A percentile compares a stretch with the other conserved stretches of the same genome.
Evolutionary conservation across 2,329 filamentous ascomycete species (phyloP).

Genomic region (Alternaria sp.): DNA sequence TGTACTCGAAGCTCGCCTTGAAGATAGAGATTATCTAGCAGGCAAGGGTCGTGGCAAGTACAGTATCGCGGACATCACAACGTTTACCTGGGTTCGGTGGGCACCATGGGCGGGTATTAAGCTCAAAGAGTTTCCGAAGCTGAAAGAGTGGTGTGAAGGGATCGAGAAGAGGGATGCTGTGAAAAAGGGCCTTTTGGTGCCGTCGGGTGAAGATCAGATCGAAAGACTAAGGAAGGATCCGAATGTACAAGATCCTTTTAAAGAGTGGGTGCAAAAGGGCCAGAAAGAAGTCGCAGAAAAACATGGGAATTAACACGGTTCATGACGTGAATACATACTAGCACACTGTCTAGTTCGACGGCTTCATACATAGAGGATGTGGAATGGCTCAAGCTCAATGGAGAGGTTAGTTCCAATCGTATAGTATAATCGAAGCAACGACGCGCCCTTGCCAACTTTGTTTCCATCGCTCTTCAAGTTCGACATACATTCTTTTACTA

Average conservation of each 20-base stretch:
- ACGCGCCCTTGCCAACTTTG: not conserved
- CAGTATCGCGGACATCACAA: slow-evolving; percentile 72
- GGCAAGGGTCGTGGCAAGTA: slow-evolving; percentile 67
- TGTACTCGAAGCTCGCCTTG: slow-evolving; percentile 74
- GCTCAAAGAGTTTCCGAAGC: slow-evolving; percentile 69
- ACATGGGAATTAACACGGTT: slow-evolving; percentile 17
- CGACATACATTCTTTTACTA: not conserved
- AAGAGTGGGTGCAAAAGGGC: slow-evolving; percentile 34
- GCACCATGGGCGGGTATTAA: slow-evolving; percentile 68
- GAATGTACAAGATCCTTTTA: slow-evolving; percentile 33
- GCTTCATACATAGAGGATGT: not conserved
- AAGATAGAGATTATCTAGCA: slow-evolving; percentile 59
- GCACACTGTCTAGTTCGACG: not conserved
- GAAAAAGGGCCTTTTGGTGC: slow-evolving; percentile 65
- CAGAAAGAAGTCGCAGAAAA: slow-evolving; percentile 29
- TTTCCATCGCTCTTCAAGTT: not conserved
- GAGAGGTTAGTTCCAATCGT: not conserved
- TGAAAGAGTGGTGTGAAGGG: slow-evolving; percentile 62
- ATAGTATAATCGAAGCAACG: not conserved
- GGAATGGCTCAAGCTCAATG: not conserved
- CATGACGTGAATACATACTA: not conserved
- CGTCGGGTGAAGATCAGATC: slow-evolving; percentile 36
- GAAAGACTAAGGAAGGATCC: slow-evolving; percentile 32
- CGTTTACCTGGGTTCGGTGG: slow-evolving; percentile 77
- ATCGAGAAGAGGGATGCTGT: slow-evolving; percentile 31